A percentile compares a stretch with the other conserved stretches of the same genome.
phyloP scores from a whole-genome alignment of 129 eudicot species.

The Flaveria sonorensis region DNA sequence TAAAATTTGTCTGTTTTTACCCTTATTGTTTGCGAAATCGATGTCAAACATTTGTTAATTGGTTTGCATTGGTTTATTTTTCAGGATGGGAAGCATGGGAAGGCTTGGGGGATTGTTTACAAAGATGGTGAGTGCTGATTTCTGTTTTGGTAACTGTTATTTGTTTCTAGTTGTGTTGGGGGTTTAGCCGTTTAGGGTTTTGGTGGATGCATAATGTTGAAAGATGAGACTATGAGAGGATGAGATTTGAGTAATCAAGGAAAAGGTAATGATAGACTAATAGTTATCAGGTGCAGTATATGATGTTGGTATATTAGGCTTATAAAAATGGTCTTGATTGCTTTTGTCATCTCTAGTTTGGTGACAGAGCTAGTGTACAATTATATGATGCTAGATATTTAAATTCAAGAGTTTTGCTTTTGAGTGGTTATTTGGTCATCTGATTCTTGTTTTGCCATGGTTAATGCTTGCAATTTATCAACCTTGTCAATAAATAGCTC shows the following conservation, averaged over 20 bases:
- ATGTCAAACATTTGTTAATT: conserved; percentile 4
- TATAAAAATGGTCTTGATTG: neutral
- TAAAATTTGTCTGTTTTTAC: neutral
- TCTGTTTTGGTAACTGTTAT: neutral
- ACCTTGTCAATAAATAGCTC: neutral
- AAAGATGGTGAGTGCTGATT: conserved; percentile 59
- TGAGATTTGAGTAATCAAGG: neutral
- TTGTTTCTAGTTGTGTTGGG: neutral
- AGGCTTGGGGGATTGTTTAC: conserved; percentile 66
- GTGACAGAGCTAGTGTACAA: neutral
- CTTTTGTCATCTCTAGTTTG: neutral
- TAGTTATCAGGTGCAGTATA: neutral
- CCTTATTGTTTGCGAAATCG: neutral
- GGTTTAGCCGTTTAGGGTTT: conserved; percentile 10
- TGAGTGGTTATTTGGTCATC: neutral
- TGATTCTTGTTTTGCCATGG: neutral
- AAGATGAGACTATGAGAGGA: neutral
- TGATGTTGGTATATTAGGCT: neutral
- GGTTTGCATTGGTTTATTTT: conserved; percentile 33
- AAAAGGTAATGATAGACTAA: neutral
- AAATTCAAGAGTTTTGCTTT: neutral
- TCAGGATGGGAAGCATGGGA: conserved; percentile 95
- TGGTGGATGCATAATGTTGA: neutral
- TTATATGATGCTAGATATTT: neutral
- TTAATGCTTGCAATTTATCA: neutral